A percentile compares a stretch with the other conserved stretches of the same genome.
Conservation (phyloP, 2,329 filamentous ascomycete species). For the Rutstroemia sp. region DNA sequence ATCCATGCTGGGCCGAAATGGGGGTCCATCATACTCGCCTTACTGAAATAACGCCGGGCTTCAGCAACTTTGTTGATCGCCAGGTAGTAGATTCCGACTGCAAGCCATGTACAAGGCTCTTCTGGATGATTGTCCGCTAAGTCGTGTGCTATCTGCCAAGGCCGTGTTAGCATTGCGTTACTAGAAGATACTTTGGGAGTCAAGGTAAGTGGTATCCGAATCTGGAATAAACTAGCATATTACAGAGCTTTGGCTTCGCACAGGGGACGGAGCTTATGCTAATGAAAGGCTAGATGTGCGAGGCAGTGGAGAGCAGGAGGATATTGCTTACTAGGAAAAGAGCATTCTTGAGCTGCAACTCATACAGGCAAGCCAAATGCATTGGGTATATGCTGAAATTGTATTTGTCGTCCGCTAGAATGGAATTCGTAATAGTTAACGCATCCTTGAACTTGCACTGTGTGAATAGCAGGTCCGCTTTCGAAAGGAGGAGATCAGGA, state of each 20-base stretch:
- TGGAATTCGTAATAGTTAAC: slow-evolving; percentile 71
- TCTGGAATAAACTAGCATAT: too few species aligned
- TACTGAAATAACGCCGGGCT: slow-evolving; percentile 91
- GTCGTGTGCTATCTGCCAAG: slow-evolving; percentile 62
- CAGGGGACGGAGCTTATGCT: too few species aligned
- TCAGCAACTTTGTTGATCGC: slow-evolving; percentile 84
- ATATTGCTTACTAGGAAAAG: slow-evolving; percentile 56
- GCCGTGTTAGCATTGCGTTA: neutral
- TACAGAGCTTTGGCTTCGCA: too few species aligned
- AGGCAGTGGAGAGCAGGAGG: neutral
- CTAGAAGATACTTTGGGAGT: neutral
- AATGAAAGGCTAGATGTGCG: neutral
- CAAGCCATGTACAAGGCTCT: slow-evolving; percentile 87
- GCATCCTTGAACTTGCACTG: slow-evolving; percentile 91
- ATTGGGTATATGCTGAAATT: slow-evolving; percentile 85
- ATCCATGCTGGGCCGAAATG: slow-evolving; percentile 98
- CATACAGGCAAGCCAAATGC: slow-evolving; percentile 84
- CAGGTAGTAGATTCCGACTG: slow-evolving; percentile 93
- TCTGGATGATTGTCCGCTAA: slow-evolving; percentile 86
- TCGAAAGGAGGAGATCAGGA: slow-evolving; percentile 81
- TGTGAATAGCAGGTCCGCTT: slow-evolving; percentile 86
- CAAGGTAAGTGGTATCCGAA: neutral
- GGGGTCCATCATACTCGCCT: slow-evolving; percentile 94
- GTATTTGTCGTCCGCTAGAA: slow-evolving; percentile 78
- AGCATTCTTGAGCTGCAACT: slow-evolving; percentile 78